phyloP scores from a whole-genome alignment of 345 rosid species.

The Zanthoxylum bungeanum region DNA sequence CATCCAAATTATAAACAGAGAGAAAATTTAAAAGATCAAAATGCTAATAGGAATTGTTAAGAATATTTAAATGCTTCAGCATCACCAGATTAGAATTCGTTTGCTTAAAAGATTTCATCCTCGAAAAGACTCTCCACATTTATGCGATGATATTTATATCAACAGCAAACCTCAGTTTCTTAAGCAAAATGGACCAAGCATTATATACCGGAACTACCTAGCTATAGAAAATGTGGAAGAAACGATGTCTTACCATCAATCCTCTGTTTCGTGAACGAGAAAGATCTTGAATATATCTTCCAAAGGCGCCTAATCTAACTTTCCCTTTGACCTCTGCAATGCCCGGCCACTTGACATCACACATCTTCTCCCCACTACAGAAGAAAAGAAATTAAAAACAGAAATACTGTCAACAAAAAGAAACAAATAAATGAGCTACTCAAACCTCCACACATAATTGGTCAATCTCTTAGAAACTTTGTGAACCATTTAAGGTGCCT shows the following conservation, averaged over 20 bases:
- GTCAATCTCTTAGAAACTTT: background rate
- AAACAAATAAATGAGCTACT: background rate
- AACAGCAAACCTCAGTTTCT: background rate
- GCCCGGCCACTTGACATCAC: slow-evolving; percentile 26
- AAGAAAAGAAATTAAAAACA: slow-evolving; percentile 7
- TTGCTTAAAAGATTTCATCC: background rate
- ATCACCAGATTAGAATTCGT: background rate
- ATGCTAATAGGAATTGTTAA: background rate
- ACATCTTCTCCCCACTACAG: slow-evolving; percentile 38
- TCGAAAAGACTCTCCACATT: background rate
- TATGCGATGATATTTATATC: background rate
- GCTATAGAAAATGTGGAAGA: background rate
- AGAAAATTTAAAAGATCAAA: no score
- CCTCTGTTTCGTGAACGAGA: slow-evolving; percentile 33
- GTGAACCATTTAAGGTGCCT: background rate
- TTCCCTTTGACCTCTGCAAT: slow-evolving; percentile 36
- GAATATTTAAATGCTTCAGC: background rate
- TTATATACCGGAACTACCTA: background rate
- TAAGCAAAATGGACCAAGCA: slow-evolving; percentile 1
- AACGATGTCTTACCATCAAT: slow-evolving; percentile 29
- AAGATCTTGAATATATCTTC: slow-evolving; percentile 35
- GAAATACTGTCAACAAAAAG: slow-evolving; percentile 2
- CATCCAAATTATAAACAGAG: background rate
- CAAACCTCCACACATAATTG: background rate
- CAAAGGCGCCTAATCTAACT: slow-evolving; percentile 35